phyloP scores from a whole-genome alignment of 768 basidiomycete species.

The Trametes cubensis region DNA sequence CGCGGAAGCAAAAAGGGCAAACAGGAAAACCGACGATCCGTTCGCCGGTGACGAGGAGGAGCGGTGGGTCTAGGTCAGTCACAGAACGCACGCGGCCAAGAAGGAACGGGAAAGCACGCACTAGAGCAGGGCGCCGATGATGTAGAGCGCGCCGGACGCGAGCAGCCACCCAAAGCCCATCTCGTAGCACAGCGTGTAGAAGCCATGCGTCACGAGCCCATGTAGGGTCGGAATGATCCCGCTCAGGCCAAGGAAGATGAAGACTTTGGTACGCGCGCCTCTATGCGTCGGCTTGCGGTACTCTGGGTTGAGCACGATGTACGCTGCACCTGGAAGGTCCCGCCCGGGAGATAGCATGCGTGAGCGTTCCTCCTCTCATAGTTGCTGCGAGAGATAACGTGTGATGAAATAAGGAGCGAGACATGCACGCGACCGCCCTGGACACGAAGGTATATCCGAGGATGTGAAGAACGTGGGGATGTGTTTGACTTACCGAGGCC shows the following conservation, averaged over 20 bases:
- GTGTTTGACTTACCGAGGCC: constrained; percentile 55
- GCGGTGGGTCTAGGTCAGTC: constrained; percentile 1
- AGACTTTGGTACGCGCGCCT: constrained; percentile 74
- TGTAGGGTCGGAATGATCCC: constrained; percentile 73
- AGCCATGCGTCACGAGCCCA: constrained; percentile 59
- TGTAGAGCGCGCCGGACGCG: constrained; percentile 72
- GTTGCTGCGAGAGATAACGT: too few species aligned
- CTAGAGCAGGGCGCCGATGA: constrained; percentile 81
- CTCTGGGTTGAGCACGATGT: constrained; percentile 76
- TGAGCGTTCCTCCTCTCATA: too few species aligned
- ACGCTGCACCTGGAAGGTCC: constrained; percentile 55
- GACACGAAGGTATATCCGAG: not conserved
- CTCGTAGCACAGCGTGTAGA: constrained; percentile 52
- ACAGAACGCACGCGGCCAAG: not conserved
- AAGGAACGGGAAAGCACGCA: constrained; percentile 42
- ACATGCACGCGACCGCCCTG: too few species aligned
- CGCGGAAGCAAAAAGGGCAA: not conserved
- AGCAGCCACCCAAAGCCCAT: constrained; percentile 77
- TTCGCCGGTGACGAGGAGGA: not conserved
- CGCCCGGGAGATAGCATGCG: too few species aligned
- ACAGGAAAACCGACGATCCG: too few species aligned
- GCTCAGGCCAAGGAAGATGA: constrained; percentile 75
- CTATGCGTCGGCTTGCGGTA: constrained; percentile 77
- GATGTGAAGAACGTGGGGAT: not conserved
- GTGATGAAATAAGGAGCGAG: too few species aligned